Conservation (phyloP, 1,139 yeast species). For the Sugiyamaella neomexicana region DNA sequence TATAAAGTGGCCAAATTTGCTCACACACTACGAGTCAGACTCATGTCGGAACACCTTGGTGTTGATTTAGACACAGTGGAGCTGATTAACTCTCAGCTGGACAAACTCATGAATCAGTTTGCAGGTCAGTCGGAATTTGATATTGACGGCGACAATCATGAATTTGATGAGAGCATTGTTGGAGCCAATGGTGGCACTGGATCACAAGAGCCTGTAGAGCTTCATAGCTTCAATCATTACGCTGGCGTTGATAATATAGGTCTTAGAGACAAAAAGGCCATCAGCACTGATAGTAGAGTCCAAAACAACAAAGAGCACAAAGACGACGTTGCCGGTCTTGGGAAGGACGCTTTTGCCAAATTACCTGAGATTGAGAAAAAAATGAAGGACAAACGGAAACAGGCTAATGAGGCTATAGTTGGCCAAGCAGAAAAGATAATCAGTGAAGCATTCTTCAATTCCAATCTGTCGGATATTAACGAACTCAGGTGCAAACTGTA, state of each 20-base stretch:
- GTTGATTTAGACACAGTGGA: slow-evolving; percentile 88
- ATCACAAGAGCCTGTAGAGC: slow-evolving; percentile 25
- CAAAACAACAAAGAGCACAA: slow-evolving; percentile 63
- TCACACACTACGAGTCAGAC: slow-evolving; percentile 79
- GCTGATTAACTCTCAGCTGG: slow-evolving; percentile 61
- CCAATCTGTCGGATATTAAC: slow-evolving; percentile 17
- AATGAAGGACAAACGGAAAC: not conserved
- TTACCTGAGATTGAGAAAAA: not conserved
- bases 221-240: slow-evolving; percentile 77
- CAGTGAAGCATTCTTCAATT: slow-evolving; percentile 14
- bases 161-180: not conserved
- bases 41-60: slow-evolving; percentile 97
- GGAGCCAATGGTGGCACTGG: not conserved
- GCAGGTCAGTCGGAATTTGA: not conserved
- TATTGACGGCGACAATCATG: not conserved
- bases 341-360: slow-evolving; percentile 50
- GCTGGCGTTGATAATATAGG: slow-evolving; percentile 89
- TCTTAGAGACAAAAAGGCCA: slow-evolving; percentile 76
- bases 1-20: slow-evolving; percentile 85
- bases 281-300: slow-evolving; percentile 78
- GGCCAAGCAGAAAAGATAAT: slow-evolving; percentile 20
- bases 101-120: slow-evolving; percentile 6
- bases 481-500: slow-evolving; percentile 28
- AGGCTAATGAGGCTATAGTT: slow-evolving; percentile 12
- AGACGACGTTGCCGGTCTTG: slow-evolving; percentile 74